Conservation (phyloP, 2,329 filamentous ascomycete genomes). For the Colletotrichum australisinense region DNA sequence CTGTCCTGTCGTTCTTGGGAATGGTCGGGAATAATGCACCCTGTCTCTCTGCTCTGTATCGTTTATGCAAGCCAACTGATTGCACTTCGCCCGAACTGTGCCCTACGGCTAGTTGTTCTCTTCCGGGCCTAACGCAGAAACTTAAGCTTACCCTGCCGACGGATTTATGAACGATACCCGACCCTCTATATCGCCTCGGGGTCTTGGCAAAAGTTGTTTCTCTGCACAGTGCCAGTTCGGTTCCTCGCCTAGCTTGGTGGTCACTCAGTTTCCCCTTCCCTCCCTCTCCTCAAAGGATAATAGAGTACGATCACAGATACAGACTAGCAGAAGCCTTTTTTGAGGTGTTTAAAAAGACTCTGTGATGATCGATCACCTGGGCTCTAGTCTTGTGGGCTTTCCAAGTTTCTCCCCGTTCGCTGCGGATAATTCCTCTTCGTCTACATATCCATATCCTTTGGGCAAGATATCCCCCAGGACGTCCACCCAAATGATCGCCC, state of each 20-base stretch:
- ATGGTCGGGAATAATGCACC: constrained; percentile 18
- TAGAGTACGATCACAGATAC: neutral
- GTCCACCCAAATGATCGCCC: neutral
- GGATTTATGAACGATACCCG: constrained; percentile 2
- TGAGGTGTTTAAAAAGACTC: neutral
- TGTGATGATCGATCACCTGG: constrained; percentile 20
- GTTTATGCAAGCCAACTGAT: constrained; percentile 7
- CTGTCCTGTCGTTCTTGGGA: neutral
- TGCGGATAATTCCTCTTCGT: neutral
- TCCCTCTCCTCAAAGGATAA: neutral
- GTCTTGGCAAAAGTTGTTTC: no score
- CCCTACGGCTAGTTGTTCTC: neutral
- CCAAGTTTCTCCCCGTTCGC: neutral
- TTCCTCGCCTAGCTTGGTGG: neutral
- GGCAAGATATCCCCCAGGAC: no score
- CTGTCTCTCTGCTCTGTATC: neutral
- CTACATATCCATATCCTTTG: no score
- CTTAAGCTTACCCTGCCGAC: constrained; percentile 25
- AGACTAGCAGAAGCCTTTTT: neutral
- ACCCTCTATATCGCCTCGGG: neutral
- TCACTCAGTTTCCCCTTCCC: no score
- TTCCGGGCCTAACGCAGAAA: constrained; percentile 4
- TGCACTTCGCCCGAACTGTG: constrained; percentile 15
- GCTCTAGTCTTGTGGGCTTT: neutral
- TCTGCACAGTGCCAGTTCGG: constrained; percentile 23